Conservation (phyloP, 1,284 basidiomycete genomes). For the Melampsora americana region DNA sequence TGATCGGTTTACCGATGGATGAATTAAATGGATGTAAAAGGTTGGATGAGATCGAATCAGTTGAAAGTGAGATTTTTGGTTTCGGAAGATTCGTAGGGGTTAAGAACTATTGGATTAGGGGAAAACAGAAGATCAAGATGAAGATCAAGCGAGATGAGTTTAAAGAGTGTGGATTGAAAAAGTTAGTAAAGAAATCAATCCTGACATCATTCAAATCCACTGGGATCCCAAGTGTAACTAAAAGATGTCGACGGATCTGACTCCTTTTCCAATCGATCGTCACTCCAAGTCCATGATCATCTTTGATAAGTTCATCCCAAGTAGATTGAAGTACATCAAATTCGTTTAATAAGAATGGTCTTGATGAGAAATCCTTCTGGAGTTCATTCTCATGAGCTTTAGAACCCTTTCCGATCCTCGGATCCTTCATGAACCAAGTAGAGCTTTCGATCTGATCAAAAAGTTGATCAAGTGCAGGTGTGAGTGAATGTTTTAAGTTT, state of each 20-base stretch:
- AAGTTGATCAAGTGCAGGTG: conserved; percentile 10
- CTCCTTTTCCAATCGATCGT: conserved; percentile 37
- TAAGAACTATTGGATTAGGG: no score
- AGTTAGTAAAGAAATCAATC: neutral
- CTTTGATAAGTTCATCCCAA: conserved; percentile 24
- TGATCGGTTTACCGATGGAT: neutral
- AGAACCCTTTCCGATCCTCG: neutral
- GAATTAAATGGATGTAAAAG: neutral
- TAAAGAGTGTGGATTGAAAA: no score
- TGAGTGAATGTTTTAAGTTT: neutral
- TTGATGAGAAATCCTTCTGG: neutral
- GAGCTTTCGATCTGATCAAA: neutral
- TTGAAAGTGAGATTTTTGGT: conserved; percentile 1
- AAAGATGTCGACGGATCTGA: conserved; percentile 31
- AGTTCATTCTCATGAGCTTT: conserved; percentile 12
- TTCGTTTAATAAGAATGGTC: conserved; percentile 23
- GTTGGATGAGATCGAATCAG: neutral
- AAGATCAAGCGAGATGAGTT: neutral
- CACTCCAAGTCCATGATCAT: conserved; percentile 11
- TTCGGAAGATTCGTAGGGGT: conserved; percentile 5
- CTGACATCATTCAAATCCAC: conserved; percentile 40
- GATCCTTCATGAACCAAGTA: conserved; percentile 1
- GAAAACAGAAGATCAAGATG: no score
- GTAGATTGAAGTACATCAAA: conserved; percentile 9
- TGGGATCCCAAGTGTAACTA: conserved; percentile 30